Base-by-base conservation (phyloP, 2,329 filamentous ascomycete species). In the Penicillium sp. region DNA sequence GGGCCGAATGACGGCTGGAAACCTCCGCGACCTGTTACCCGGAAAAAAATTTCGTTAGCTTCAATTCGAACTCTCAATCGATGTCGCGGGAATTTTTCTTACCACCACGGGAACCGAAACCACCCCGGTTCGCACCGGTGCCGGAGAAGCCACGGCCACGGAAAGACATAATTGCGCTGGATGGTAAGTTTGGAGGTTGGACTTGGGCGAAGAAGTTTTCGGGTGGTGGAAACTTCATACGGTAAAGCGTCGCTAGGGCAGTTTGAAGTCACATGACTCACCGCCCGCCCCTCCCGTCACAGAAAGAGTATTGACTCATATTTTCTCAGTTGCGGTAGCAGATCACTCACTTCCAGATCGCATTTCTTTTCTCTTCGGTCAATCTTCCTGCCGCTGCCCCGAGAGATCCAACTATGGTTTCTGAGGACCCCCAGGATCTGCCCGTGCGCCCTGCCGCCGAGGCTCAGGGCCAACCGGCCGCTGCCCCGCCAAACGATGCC, bases 1-100 rank as follows among this genome's bases (percentile, higher is more conserved):
- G 85, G 85, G 48, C 85, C 85, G 69, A 82, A 84, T 56, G 85
- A 83, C 63, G 77, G 80, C 61, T 84, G 81, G 71, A 82, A 86
- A 56, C 84, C 84, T 71, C 84, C 84, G 60, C 85, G 83, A 59
- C 83, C 83, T 83, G 72, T 70, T 68, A 44, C 35, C 33, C 41
- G 25, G 60, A 56, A 67, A 58, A 70, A 73, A 72, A 64, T 69
- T 68, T 71, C 64, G 62, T 72, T 66, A 72, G 68, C 65, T 64
- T 65, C 42, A 49, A 50, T 42, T 53, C 23, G 27, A 33, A 44
- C 51, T 37, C 33, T 51, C 44, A 53, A 45, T 31, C 46, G 27
- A 41, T 41, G 33, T 29, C 25, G 27, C 45, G 15, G 26, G 25
- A 46, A 42, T 40, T 52, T 55, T 57, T 58, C 70, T 71, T 66